Conservation (phyloP, 1,284 basidiomycete genomes). For the Exobasidium rhododendri region DNA sequence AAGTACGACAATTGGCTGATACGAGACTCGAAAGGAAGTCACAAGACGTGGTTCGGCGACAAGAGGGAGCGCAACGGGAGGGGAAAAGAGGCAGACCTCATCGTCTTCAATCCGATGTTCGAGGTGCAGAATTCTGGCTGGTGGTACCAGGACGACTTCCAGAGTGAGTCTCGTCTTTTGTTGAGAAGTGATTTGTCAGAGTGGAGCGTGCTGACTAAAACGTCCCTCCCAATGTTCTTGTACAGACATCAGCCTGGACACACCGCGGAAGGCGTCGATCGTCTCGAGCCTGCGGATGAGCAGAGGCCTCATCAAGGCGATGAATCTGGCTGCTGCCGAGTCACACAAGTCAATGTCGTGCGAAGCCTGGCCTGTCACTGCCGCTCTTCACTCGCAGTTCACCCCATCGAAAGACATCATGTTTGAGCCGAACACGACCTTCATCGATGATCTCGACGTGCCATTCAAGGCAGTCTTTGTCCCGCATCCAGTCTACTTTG, state of each 20-base stretch:
- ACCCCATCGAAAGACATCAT: not conserved
- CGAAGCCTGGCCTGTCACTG: not conserved
- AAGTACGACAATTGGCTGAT: not conserved
- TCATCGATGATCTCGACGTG: not conserved
- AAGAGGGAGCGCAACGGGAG: not conserved
- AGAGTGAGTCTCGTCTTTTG: not conserved
- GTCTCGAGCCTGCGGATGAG: not conserved
- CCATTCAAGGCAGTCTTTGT: not conserved
- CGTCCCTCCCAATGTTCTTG: too few species aligned
- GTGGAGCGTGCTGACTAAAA: not conserved
- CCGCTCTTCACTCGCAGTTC: not conserved
- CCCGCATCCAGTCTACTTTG: not conserved
- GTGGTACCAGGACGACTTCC: not conserved
- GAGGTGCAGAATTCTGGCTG: not conserved
- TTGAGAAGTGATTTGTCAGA: too few species aligned
- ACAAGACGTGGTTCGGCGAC: not conserved
- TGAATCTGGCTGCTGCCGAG: not conserved
- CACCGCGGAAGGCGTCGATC: not conserved
- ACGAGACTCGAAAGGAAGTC: not conserved
- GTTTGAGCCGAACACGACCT: not conserved
- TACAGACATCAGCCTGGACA: not conserved
- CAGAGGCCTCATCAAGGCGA: not conserved
- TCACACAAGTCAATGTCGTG: not conserved
- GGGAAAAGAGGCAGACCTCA: not conserved
- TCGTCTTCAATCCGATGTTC: not conserved